A percentile compares a stretch with the other conserved stretches of the same genome.
Conservation (phyloP, 441 rosid species). For the Adansonia madagascariensis region DNA sequence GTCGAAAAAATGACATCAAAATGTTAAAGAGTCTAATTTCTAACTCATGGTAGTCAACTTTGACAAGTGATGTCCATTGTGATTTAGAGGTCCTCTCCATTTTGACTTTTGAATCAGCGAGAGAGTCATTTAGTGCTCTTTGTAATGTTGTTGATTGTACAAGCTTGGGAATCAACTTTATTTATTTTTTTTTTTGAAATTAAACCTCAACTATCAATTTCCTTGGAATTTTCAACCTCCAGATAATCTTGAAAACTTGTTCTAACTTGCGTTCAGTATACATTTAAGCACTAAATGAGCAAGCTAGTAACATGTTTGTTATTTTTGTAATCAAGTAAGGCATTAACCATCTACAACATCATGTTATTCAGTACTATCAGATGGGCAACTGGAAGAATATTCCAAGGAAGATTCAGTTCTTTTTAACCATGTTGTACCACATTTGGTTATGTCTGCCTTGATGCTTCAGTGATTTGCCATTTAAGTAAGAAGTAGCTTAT, state of each 20-base stretch:
- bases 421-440: too few relatives aligned
- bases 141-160: neutral
- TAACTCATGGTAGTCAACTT: too few relatives aligned
- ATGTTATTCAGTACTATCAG: too few relatives aligned
- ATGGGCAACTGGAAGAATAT: too few relatives aligned
- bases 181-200: neutral
- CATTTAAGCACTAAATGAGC: neutral
- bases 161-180: neutral
- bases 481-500: too few relatives aligned
- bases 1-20: neutral
- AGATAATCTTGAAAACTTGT: too few relatives aligned
- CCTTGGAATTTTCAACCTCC: neutral
- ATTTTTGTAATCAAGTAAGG: neutral
- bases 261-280: neutral
- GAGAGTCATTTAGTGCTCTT: neutral
- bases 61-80: too few relatives aligned
- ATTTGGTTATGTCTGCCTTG: too few relatives aligned
- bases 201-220: neutral
- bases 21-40: neutral
- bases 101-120: neutral
- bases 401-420: too few relatives aligned
- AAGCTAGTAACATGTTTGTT: too few relatives aligned
- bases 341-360: too few relatives aligned
- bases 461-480: too few relatives aligned
- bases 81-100: neutral